Conservation (phyloP, 73 alveolate genomes). For the Paramecium sexaurelia region DNA sequence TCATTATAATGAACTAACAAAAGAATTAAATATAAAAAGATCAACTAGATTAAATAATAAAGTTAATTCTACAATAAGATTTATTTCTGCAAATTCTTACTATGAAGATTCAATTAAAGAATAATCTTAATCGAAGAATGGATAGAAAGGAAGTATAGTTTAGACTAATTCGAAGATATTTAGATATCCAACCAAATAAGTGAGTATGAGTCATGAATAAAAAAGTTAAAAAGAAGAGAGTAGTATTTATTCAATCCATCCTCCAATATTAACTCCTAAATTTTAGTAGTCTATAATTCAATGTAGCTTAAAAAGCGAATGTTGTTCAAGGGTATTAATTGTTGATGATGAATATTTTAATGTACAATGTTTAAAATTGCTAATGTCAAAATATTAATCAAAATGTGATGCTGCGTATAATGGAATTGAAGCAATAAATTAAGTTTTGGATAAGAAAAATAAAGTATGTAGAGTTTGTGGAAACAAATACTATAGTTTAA, state of each 20-base stretch:
- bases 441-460: neutral
- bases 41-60: neutral
- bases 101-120: neutral
- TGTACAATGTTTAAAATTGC: neutral
- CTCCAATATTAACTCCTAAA: neutral
- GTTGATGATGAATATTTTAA: slow-evolving; percentile 57
- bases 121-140: too few species aligned
- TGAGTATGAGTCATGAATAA: neutral
- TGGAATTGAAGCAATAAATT: slow-evolving; percentile 30
- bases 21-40: neutral
- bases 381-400: neutral
- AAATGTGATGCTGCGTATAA: slow-evolving; percentile 42
- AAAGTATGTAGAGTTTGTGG: neutral
- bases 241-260: neutral
- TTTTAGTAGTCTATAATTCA: neutral
- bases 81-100: slow-evolving; percentile 26
- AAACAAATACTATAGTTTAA: neutral
- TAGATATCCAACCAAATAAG: neutral
- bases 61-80: neutral
- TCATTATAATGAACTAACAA: neutral
- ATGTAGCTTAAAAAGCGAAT: neutral
- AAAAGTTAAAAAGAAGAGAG: neutral
- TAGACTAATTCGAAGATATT: neutral
- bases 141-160: too few species aligned
- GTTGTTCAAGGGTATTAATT: slow-evolving; percentile 21